Conservation (phyloP, 2,329 filamentous ascomycete genomes). For the Graphiopsis chlorocephala region DNA sequence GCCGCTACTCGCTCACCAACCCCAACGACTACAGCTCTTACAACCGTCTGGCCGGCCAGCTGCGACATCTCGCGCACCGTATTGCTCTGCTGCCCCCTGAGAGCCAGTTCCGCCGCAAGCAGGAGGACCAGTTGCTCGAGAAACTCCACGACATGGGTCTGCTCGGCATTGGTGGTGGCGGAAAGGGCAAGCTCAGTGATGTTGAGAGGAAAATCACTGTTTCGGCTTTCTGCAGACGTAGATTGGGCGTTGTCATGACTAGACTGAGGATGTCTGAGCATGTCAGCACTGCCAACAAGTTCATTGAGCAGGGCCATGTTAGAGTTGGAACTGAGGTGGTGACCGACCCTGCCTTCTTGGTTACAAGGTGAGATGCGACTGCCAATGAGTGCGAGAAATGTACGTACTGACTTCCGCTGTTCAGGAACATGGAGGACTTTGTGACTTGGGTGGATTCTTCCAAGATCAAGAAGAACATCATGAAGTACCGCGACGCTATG, state of each 20-base stretch:
- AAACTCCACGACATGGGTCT: conserved; percentile 94
- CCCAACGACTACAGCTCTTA: conserved; percentile 72
- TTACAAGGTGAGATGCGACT: conserved; percentile 55
- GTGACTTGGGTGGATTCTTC: conserved; percentile 94
- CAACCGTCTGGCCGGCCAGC: conserved; percentile 54
- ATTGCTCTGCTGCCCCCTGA: conserved; percentile 78
- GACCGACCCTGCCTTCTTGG: conserved; percentile 84
- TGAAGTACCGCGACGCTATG: conserved; percentile 90
- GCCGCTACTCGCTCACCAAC: conserved; percentile 89
- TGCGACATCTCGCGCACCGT: conserved; percentile 85
- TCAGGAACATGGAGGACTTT: conserved; percentile 84
- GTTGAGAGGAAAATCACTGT: conserved; percentile 90
- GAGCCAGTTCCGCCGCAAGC: conserved; percentile 73
- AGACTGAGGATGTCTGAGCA: conserved; percentile 88
- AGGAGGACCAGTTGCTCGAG: conserved; percentile 82
- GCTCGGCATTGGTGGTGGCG: conserved; percentile 63
- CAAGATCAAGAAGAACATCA: conserved; percentile 95
- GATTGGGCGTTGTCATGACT: conserved; percentile 88
- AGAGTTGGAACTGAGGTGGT: conserved; percentile 86
- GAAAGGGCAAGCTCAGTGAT: conserved; percentile 59
- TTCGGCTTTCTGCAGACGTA: conserved; percentile 77
- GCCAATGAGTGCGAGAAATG: background rate
- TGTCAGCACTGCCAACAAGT: conserved; percentile 72
- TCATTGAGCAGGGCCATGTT: conserved; percentile 93
- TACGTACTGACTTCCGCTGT: conserved; percentile 9